These are phyloP conservation scores for Aspergillus wentii DNA, from an alignment of 495 filamentous ascomycete genomes.

Conservation along the genomic window DNA sequence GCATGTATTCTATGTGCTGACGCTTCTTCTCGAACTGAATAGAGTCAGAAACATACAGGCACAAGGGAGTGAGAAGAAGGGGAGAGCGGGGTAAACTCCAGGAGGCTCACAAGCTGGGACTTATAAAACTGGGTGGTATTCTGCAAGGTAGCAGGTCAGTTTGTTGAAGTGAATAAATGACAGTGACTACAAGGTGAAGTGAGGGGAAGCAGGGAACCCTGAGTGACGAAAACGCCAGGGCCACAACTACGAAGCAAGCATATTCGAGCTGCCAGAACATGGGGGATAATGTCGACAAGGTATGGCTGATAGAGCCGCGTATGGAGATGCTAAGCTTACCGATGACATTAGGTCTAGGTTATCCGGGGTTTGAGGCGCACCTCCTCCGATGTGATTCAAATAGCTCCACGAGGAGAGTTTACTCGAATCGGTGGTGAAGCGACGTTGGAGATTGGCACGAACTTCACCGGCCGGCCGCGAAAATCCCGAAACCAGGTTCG, in stretches of 20 bases:
- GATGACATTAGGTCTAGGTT: slow-evolving; percentile 53
- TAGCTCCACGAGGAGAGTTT: slow-evolving; percentile 77
- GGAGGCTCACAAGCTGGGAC: slow-evolving; percentile 37
- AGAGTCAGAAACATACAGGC: slow-evolving; percentile 19
- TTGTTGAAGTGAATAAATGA: neutral
- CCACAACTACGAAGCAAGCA: too few relatives aligned
- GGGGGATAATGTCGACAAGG: too few relatives aligned
- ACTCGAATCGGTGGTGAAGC: slow-evolving; percentile 90
- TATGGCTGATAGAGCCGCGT: too few relatives aligned
- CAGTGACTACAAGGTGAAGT: slow-evolving; percentile 6
- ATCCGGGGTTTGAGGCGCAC: slow-evolving; percentile 47
- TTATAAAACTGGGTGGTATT: slow-evolving; percentile 28
- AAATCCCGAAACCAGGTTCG: slow-evolving; percentile 49
- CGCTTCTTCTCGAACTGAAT: slow-evolving; percentile 86
- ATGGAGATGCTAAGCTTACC: slow-evolving; percentile 33
- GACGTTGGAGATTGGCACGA: slow-evolving; percentile 73
- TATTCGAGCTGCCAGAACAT: too few relatives aligned
- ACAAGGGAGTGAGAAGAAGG: neutral
- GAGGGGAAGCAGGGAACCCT: too few relatives aligned
- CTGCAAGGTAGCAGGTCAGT: slow-evolving; percentile 2
- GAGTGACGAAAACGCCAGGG: too few relatives aligned
- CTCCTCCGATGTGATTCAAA: slow-evolving; percentile 51
- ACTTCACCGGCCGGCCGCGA: slow-evolving; percentile 54
- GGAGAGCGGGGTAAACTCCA: neutral
- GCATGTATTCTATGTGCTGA: slow-evolving; percentile 76